Conservation (phyloP, 148 eudicot genomes). For the Tetragonia tetragonoides region DNA sequence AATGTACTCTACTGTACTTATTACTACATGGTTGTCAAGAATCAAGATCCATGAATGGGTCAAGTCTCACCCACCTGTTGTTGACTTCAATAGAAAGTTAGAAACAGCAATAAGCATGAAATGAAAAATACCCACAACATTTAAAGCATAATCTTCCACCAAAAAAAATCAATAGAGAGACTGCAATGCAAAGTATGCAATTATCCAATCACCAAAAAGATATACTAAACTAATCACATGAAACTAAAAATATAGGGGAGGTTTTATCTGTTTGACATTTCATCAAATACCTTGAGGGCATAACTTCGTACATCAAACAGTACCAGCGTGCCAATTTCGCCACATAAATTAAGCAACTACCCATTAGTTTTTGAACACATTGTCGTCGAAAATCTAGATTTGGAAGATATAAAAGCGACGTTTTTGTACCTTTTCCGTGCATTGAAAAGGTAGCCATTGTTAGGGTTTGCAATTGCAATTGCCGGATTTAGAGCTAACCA, state of each 20-base stretch:
- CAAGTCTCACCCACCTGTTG: no score
- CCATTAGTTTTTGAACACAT: background rate
- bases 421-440: background rate
- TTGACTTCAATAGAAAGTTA: no score
- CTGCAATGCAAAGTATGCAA: no score
- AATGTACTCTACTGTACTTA: no score
- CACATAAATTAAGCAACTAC: background rate
- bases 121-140: no score
- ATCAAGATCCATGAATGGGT: no score
- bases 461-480: no score
- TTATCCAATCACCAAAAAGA: background rate
- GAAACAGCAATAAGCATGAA: no score
- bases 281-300: slow-evolving; percentile 14
- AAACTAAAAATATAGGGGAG: background rate
- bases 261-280: slow-evolving; percentile 5
- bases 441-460: background rate
- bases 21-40: no score
- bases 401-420: background rate
- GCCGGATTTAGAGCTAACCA: no score
- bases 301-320: background rate
- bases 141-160: no score
- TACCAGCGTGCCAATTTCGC: background rate
- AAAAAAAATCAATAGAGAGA: no score
- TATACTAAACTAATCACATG: background rate
- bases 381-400: background rate